phyloP scores from a whole-genome alignment of 306 rosid genomes.

The Spatholobus suberectus region DNA sequence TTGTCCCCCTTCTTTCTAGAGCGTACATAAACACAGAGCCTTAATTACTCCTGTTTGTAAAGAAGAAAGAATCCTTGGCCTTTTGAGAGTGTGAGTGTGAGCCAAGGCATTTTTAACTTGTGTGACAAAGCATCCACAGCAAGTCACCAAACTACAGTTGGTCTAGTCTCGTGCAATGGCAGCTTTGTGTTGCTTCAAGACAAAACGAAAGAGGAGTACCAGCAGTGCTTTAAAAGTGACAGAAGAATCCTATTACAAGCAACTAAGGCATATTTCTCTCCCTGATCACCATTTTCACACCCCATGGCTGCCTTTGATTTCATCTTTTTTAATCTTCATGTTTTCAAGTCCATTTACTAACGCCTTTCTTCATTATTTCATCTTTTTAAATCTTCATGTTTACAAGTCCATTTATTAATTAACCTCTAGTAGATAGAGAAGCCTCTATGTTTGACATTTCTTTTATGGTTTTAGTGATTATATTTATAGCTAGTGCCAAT shows the following conservation, averaged over 20 bases:
- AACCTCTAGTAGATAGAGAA: not conserved
- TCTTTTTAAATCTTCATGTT: not conserved
- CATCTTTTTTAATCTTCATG: not conserved
- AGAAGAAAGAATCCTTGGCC: constrained; percentile 16
- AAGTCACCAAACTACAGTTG: constrained; percentile 54
- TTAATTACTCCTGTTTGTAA: constrained; percentile 3
- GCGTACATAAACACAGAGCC: not conserved
- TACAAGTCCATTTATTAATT: not conserved
- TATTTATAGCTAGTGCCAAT: too few relatives aligned
- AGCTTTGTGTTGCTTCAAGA: constrained; percentile 81
- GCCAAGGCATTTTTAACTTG: constrained; percentile 23
- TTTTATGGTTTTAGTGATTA: not conserved
- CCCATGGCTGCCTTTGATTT: not conserved
- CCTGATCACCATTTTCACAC: constrained; percentile 15
- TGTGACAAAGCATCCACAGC: constrained; percentile 36
- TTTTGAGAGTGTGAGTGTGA: constrained; percentile 32
- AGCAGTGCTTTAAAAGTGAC: constrained; percentile 47
- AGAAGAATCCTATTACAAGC: constrained; percentile 55
- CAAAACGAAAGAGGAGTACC: constrained; percentile 25
- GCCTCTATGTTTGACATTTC: not conserved
- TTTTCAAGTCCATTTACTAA: not conserved
- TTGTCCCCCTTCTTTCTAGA: not conserved
- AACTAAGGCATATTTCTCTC: constrained; percentile 25
- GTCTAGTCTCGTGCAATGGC: constrained; percentile 55
- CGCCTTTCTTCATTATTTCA: not conserved